Evolutionary conservation across 306 rosid species (phyloP), one percentile per base, ranked within the genome.

Genomic region (Trifolium pratense): DNA sequence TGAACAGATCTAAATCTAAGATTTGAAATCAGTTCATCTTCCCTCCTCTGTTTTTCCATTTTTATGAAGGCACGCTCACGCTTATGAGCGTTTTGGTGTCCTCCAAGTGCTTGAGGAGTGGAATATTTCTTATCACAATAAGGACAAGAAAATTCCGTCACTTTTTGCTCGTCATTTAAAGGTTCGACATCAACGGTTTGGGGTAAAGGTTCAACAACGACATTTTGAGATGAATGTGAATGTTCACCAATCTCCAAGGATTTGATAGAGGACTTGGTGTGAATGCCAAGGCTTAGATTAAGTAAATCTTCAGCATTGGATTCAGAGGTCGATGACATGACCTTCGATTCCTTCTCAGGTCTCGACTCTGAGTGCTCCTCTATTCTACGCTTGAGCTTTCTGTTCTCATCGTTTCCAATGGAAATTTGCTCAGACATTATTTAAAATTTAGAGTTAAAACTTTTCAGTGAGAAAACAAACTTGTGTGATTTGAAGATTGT

Each of bases 71-170:
- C 32, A 29, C 91, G 71, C 65, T 90, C 96, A 0, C 86, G 79
- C 51, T 75, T 88, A 67, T 90, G 96, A 5, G 93, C 91, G 40
- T 90, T 90, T 26, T 90, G 96, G 80, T 90, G 96, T 36, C 96
- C 96, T 0, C 96, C 93, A 0, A 91, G 82, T 1, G 93, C 97
- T 55, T 91, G 97, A 1, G 90, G 83, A 37, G 71, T 88, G 26
- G 55, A 31, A 71, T 88, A 91, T 36, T 16, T 66, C 36, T 61
- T 74, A 5, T 2, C 3, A 16, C 83, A 79, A 6, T 1, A 79
- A 0, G 23, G 55, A 45, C 83, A 79, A 0, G 4, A 0, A 0
- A 57, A 57, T 5, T 57, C 16, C 4, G 2, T 12, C 63, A 57
- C 63, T 57, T 57, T 17, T 0, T 8, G 11, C 16, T 12, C 16